Evolutionary conservation across 192 early-diverging fungal species (phyloP).

Genomic region (Haplosporangium gracile): DNA sequence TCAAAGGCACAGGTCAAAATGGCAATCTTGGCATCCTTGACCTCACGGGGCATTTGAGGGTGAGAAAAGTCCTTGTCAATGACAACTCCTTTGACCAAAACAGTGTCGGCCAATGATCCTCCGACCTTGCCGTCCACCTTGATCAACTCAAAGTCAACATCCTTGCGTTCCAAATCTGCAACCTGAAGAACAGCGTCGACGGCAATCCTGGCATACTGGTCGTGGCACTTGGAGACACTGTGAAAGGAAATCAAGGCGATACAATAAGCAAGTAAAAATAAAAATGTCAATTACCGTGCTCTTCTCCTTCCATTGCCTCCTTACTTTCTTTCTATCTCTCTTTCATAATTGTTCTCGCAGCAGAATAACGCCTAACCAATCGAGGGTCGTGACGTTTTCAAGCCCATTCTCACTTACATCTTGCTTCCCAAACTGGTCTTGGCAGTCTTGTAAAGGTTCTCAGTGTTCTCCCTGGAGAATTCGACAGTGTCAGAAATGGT

Average conservation of each 20-base stretch:
- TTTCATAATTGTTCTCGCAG: not conserved
- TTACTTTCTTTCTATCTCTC: not conserved
- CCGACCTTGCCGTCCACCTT: conserved; percentile 99
- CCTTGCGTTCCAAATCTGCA: conserved; percentile 98
- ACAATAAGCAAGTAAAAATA: not conserved
- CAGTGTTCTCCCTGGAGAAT: conserved; percentile 84
- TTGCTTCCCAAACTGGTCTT: conserved; percentile 98
- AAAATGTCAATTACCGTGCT: not conserved
- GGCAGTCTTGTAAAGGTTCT: conserved; percentile 92
- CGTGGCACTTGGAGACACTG: conserved; percentile 98
- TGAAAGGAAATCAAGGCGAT: not conserved
- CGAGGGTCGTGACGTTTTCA: not conserved
- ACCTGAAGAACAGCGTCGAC: conserved; percentile 98
- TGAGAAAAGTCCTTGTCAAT: conserved; percentile 99
- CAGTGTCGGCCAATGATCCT: conserved; percentile 93
- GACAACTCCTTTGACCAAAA: conserved; percentile 97
- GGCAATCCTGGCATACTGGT: conserved; percentile 97
- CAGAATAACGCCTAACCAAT: not conserved
- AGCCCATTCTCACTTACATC: conserved; percentile 75
- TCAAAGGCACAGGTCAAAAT: conserved; percentile 99
- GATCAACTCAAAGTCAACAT: conserved; percentile 99
- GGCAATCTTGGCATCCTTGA: conserved; percentile 96
- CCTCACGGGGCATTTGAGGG: conserved; percentile 99
- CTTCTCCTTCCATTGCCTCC: not conserved
- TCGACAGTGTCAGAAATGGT: conserved; percentile 92